phyloP scores from a whole-genome alignment of 768 basidiomycete genomes.

The Macrocybe gigantea region DNA sequence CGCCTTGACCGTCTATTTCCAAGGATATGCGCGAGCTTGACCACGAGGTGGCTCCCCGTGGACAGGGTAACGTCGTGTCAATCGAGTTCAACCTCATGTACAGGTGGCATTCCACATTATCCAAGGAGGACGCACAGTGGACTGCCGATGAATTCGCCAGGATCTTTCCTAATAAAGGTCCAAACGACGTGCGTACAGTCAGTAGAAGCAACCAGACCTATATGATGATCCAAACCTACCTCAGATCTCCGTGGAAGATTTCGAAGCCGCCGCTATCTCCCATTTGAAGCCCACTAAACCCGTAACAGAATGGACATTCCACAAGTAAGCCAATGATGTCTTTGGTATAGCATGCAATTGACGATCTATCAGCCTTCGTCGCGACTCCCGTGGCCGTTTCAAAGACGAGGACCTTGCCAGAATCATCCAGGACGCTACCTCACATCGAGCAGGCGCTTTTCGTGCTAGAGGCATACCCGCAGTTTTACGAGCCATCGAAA shows the following conservation, averaged over 20 bases:
- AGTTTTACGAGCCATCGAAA: slow-evolving; percentile 59
- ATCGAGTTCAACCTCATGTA: slow-evolving; percentile 69
- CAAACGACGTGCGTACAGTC: slow-evolving; percentile 34
- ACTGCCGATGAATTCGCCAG: slow-evolving; percentile 38
- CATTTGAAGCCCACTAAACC: slow-evolving; percentile 23
- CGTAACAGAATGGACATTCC: slow-evolving; percentile 50
- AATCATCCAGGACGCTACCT: slow-evolving; percentile 59
- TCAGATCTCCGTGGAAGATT: slow-evolving; percentile 31
- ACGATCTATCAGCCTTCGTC: slow-evolving; percentile 35
- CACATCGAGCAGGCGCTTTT: slow-evolving; percentile 54
- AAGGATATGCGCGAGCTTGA: slow-evolving; percentile 44
- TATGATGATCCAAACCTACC: not conserved
- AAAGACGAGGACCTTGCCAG: slow-evolving; percentile 56
- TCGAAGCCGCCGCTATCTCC: slow-evolving; percentile 26
- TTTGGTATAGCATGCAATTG: not conserved
- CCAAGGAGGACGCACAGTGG: slow-evolving; percentile 51
- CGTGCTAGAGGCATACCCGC: slow-evolving; percentile 66
- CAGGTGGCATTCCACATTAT: slow-evolving; percentile 64
- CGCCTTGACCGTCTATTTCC: not conserved
- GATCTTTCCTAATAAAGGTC: slow-evolving; percentile 26
- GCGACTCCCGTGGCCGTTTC: slow-evolving; percentile 51
- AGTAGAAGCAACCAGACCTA: not conserved
- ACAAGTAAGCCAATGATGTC: slow-evolving; percentile 28
- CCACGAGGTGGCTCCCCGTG: slow-evolving; percentile 54
- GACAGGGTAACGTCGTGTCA: slow-evolving; percentile 71